Evolutionary conservation across 2,329 filamentous ascomycete genomes (phyloP).

Genomic region (Gaeumannomyces sp.): DNA sequence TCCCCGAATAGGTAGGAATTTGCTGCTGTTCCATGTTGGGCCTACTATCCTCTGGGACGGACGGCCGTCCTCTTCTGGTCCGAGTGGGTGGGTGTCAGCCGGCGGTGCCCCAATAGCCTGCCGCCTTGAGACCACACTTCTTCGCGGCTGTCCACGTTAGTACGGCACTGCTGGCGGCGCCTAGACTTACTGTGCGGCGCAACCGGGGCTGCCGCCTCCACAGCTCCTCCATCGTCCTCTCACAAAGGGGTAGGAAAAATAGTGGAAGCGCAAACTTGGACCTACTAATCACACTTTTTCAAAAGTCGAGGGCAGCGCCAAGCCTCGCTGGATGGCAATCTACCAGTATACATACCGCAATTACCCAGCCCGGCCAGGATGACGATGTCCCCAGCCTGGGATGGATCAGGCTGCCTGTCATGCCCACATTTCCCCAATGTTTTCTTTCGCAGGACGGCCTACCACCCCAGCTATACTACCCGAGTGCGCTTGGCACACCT

Average conservation of each 20-base stretch:
- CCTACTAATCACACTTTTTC: too few species aligned
- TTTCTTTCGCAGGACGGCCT: background rate
- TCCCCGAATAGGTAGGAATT: background rate
- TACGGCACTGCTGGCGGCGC: background rate
- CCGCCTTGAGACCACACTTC: background rate
- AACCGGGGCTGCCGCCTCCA: background rate
- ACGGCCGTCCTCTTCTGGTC: too few species aligned
- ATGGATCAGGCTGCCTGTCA: background rate
- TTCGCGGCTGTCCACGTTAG: background rate
- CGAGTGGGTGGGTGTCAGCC: background rate
- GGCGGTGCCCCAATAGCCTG: background rate
- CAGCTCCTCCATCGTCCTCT: background rate
- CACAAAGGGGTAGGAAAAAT: too few species aligned
- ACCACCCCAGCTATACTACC: background rate
- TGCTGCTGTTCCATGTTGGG: too few species aligned
- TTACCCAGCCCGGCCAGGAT: too few species aligned
- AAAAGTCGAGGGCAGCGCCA: too few species aligned
- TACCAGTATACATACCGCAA: too few species aligned
- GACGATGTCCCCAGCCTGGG: background rate
- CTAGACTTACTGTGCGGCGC: background rate
- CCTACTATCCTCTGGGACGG: too few species aligned
- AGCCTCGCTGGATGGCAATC: too few species aligned
- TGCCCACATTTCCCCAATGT: background rate
- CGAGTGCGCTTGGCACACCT: background rate
- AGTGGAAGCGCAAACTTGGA: too few species aligned